Evolutionary conservation across 495 filamentous ascomycete species (phyloP), one percentile per base, ranked within the genome.

Genomic region (Choiromyces venosus): DNA sequence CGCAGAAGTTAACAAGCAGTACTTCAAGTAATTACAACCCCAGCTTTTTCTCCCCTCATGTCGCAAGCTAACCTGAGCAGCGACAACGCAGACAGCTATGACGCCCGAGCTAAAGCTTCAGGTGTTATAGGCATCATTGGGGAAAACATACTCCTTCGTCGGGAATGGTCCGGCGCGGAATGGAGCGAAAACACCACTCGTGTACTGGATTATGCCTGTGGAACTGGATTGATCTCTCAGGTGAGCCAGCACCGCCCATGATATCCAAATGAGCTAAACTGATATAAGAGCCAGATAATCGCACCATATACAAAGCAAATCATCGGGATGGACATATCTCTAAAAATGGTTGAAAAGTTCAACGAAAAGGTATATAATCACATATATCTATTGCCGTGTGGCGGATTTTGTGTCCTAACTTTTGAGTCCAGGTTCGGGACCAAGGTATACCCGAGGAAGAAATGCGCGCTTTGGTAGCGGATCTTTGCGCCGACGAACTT

Each of bases 151-250:
- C 79, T 80, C 16, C 71, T 75, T 6, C 83, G 83, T 37, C 84
- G 85, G 21, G 82, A 83, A 40, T 90, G 88, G 88, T 82, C 88
- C 72, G 86, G 85, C 66, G 83, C 88, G 37, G 81, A 80, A 65
- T 86, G 85, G 83, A 73, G 77, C 37, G 79, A 78, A n/a, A 83
- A 85, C 40, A 83, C 82, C 16, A 82, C 78, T 67, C 83, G 83
- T 29, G 81, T 90, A 69, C 82, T 91, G 7, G 89, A 91, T 73
- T 91, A 91, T 80, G 89, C 89, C 37, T 90, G 88, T 74, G 89
- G 89, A 37, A 84, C 87, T 21, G 89, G 89, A 4, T 67, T 83
- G 33, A 81, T 89, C n/a, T 74, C 77, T 25, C 75, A 83, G 83
- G 82, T 77, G 66, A 61, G 40, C 52, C 5, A 10, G 12, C 25